These are phyloP conservation scores for Crotalaria pallida DNA, from an alignment of 306 rosid genomes.

Conservation along the genomic window DNA sequence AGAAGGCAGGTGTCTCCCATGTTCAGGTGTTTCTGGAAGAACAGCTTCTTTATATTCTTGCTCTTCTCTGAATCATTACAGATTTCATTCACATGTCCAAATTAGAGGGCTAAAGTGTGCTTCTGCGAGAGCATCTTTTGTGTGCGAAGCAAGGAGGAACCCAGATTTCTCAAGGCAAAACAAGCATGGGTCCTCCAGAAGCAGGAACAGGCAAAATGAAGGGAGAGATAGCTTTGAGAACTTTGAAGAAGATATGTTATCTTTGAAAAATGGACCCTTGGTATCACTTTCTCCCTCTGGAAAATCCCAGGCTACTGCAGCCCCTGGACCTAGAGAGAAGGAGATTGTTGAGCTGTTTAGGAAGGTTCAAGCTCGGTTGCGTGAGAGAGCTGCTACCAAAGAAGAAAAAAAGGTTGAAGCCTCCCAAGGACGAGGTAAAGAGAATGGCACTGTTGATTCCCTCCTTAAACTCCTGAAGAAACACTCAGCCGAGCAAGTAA, in stretches of 20 bases:
- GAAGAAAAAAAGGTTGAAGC: constrained; percentile 76
- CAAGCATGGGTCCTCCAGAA: constrained; percentile 52
- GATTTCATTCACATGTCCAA: constrained; percentile 42
- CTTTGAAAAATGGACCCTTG: constrained; percentile 71
- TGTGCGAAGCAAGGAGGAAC: constrained; percentile 63
- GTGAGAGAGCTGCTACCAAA: constrained; percentile 68
- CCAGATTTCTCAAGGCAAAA: constrained; percentile 79
- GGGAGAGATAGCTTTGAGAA: constrained; percentile 60
- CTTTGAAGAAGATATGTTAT: constrained; percentile 64
- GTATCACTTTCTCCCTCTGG: constrained; percentile 49
- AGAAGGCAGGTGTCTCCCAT: constrained; percentile 55
- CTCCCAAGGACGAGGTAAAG: constrained; percentile 51
- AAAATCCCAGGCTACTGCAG: constrained; percentile 63
- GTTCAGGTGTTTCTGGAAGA: constrained; percentile 59
- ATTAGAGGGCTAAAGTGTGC: constrained; percentile 42
- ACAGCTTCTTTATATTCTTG: constrained; percentile 37
- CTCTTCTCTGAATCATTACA: constrained; percentile 36
- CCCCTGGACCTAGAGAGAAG: constrained; percentile 92
- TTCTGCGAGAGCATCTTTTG: constrained; percentile 37
- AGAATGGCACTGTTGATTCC: constrained; percentile 75
- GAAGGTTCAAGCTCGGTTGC: constrained; percentile 87
- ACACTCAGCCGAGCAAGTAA: constrained; percentile 76
- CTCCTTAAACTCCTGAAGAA: constrained; percentile 78
- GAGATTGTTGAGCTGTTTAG: constrained; percentile 93
- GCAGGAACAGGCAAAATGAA: constrained; percentile 64